Conservation (phyloP, 1,284 basidiomycete species). For the Leccinum laetum region DNA sequence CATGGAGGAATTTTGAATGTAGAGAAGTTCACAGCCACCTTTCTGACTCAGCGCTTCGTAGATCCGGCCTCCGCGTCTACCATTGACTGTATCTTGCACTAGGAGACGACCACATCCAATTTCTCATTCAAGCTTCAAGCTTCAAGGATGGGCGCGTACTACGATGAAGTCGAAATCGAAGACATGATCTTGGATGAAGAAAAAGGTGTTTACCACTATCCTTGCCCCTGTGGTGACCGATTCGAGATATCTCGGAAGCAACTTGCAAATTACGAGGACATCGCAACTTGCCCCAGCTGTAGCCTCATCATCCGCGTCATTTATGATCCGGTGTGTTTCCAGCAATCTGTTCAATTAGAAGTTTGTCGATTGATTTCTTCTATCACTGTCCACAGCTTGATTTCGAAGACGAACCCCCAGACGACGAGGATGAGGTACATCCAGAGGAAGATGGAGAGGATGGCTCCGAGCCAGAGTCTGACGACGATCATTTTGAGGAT, state of each 20-base stretch:
- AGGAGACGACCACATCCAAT: too few species aligned
- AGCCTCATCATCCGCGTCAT: not conserved
- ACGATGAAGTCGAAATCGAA: not conserved
- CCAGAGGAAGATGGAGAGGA: not conserved
- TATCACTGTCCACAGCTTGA: not conserved
- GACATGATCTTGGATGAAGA: not conserved
- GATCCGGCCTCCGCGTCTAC: too few species aligned
- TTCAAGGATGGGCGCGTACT: not conserved
- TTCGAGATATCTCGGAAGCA: not conserved
- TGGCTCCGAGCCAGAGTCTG: not conserved
- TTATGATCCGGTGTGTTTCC: not conserved
- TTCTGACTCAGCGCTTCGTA: too few species aligned
- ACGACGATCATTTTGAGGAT: not conserved
- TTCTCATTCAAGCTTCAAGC: too few species aligned
- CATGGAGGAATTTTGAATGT: too few species aligned
- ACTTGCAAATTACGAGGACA: not conserved
- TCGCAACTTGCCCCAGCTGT: not conserved
- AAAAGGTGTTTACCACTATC: not conserved
- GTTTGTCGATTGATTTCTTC: not conserved
- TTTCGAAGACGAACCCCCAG: not conserved
- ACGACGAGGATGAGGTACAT: not conserved
- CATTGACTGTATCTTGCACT: too few species aligned
- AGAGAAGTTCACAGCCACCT: too few species aligned
- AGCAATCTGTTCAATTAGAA: not conserved
- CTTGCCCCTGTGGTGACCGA: not conserved